phyloP scores from a whole-genome alignment of 441 rosid species.

The Syzygium malaccense region DNA sequence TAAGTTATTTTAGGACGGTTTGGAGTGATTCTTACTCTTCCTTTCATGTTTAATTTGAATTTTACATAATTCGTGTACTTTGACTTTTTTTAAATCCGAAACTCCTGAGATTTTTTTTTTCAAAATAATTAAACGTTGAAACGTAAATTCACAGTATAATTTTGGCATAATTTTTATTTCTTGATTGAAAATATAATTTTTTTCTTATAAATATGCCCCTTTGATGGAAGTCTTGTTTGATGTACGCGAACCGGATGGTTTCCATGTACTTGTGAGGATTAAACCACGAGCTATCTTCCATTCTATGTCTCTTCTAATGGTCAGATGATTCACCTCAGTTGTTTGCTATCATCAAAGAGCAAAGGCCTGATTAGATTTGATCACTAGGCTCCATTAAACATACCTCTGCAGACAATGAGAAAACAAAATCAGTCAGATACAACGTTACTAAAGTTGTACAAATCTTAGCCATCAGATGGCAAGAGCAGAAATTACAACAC shows the following conservation, averaged over 20 bases:
- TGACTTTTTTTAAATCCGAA: no score
- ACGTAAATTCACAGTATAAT: background rate
- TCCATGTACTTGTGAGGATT: background rate
- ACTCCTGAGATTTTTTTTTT: background rate
- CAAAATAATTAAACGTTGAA: background rate
- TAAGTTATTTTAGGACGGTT: background rate
- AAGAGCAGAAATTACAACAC: background rate
- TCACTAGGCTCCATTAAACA: background rate
- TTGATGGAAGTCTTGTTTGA: background rate
- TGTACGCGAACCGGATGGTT: background rate
- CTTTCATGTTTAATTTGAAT: background rate
- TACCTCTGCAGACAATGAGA: background rate
- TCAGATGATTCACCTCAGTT: fast-evolving
- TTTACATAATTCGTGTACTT: background rate
- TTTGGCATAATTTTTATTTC: background rate
- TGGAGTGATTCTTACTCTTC: background rate
- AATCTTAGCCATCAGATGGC: background rate
- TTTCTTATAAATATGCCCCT: background rate
- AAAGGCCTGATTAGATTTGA: background rate
- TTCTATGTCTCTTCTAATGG: fast-evolving
- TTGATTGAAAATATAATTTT: background rate
- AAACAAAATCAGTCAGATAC: background rate
- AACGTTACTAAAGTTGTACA: background rate
- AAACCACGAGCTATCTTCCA: no score
- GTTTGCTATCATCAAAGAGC: background rate